These are phyloP conservation scores for Leccinum ochraceum DNA, from an alignment of 768 basidiomycete species.

Conservation along the genomic window DNA sequence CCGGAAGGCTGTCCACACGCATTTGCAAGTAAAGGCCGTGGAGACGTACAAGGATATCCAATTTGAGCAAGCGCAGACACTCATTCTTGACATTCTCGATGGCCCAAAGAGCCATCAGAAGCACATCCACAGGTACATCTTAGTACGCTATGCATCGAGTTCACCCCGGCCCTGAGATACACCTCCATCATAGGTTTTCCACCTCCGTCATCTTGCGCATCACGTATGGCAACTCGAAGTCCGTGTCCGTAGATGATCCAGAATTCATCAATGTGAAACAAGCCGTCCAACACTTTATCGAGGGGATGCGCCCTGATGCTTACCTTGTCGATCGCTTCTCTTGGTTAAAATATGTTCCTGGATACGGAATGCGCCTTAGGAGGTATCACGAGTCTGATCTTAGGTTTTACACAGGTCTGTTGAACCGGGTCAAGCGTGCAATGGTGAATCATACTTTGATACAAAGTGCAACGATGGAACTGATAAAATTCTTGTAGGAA, in stretches of 20 bases:
- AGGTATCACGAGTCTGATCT: constrained; percentile 53
- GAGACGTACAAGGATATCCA: constrained; percentile 46
- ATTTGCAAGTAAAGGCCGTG: constrained; percentile 51
- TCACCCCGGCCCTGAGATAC: neutral
- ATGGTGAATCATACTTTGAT: constrained; percentile 34
- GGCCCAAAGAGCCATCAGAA: constrained; percentile 38
- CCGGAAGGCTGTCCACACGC: constrained; percentile 52
- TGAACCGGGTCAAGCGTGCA: constrained; percentile 43
- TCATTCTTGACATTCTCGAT: constrained; percentile 33
- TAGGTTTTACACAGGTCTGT: constrained; percentile 48
- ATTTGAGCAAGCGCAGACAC: constrained; percentile 31
- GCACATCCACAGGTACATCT: constrained; percentile 48
- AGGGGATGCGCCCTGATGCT: constrained; percentile 33
- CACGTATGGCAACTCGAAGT: constrained; percentile 25
- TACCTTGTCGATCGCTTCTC: constrained; percentile 39
- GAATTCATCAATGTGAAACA: constrained; percentile 22
- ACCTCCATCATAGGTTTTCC: constrained; percentile 24
- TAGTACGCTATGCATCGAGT: constrained; percentile 18
- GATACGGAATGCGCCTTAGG: constrained; percentile 55
- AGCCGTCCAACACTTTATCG: constrained; percentile 28
- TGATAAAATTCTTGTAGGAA: constrained; percentile 6
- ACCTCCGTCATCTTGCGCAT: constrained; percentile 28
- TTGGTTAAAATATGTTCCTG: constrained; percentile 49
- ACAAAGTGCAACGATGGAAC: neutral
- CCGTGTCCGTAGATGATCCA: constrained; percentile 24